A percentile compares a stretch with the other conserved stretches of the same genome.
These are phyloP conservation scores for Ilex aquifolium DNA, from an alignment of 257 asterid genomes.

Conservation along the genomic window DNA sequence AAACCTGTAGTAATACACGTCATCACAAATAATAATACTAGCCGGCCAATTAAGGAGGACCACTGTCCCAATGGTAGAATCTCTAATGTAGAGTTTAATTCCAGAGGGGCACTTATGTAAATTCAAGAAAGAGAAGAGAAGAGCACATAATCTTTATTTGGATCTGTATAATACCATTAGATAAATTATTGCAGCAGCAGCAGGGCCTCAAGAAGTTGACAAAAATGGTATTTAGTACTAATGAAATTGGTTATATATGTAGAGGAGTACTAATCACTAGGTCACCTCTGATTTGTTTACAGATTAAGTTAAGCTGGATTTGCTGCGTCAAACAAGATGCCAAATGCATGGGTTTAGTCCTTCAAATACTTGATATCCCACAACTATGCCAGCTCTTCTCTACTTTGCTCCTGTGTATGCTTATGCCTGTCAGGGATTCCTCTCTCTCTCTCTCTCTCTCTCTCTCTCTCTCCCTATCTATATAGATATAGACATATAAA, in stretches of 20 bases:
- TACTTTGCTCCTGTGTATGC: slow-evolving; percentile 15
- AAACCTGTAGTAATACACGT: too few relatives aligned
- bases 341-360: slow-evolving; percentile 31
- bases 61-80: too few relatives aligned
- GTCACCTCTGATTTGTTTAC: slow-evolving; percentile 1
- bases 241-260: not conserved
- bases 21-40: too few relatives aligned
- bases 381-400: slow-evolving; percentile 7
- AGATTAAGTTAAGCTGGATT: slow-evolving; percentile 11
- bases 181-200: not conserved
- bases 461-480: too few relatives aligned
- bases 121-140: too few relatives aligned
- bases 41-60: too few relatives aligned
- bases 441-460: too few relatives aligned
- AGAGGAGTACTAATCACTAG: not conserved
- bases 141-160: too few relatives aligned
- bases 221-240: too few relatives aligned
- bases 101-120: too few relatives aligned
- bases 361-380: slow-evolving; percentile 9
- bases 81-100: too few relatives aligned
- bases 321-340: slow-evolving; percentile 24
- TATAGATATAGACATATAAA: too few relatives aligned
- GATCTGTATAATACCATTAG: not conserved
- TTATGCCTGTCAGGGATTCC: not conserved
- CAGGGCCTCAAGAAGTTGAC: not conserved